These are phyloP conservation scores for Lasiodiplodia sp. DNA, from an alignment of 2,329 filamentous ascomycete species.

Conservation along the genomic window DNA sequence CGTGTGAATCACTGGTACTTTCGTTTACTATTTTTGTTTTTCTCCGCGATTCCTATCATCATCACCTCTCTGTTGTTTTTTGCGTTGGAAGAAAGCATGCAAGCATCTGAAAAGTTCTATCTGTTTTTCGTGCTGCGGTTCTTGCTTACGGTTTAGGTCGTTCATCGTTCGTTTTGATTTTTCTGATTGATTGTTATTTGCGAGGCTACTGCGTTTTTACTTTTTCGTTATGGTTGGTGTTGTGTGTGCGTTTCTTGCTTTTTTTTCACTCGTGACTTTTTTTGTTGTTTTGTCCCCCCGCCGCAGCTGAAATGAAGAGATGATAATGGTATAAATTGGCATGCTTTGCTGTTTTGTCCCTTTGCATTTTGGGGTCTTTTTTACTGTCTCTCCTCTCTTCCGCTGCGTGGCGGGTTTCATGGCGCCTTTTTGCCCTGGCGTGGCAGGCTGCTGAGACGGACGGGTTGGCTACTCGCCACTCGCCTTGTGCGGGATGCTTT, in stretches of 20 bases:
- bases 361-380: not conserved
- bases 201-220: not conserved
- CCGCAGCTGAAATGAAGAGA: constrained; percentile 16
- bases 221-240: not conserved
- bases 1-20: not conserved
- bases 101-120: constrained; percentile 1
- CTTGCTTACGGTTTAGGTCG: not conserved
- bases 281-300: not conserved
- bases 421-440: no score
- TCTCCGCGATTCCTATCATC: not conserved
- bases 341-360: not conserved
- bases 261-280: not conserved
- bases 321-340: constrained; percentile 17
- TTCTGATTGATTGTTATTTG: not conserved
- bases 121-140: not conserved
- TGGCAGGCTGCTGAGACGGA: no score
- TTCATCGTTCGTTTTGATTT: not conserved
- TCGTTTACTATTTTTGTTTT: not conserved
- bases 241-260: not conserved
- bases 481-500: no score
- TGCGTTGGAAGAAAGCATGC: not conserved
- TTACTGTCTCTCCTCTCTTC: not conserved
- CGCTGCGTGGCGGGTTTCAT: not conserved
- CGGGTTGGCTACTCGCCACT: no score
- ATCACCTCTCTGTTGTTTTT: not conserved